A percentile compares a stretch with the other conserved stretches of the same genome.
Evolutionary conservation across 2,329 filamentous ascomycete species (phyloP).

Genomic region (Venturia effusa): DNA sequence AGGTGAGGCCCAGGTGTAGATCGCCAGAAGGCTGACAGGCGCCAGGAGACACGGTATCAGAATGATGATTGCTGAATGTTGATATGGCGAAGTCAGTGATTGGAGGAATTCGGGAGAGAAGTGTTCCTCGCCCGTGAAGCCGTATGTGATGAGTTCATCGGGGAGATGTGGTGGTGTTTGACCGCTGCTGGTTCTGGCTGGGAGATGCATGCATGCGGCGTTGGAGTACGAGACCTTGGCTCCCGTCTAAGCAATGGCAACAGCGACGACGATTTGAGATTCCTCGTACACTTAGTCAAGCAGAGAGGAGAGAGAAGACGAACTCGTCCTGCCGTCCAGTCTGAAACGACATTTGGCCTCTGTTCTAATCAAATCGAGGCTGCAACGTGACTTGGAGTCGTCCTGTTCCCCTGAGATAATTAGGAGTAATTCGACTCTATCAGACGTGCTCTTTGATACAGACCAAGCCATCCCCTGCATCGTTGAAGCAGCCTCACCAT

Average conservation of each 20-base stretch:
- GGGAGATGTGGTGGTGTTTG: neutral
- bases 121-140: neutral
- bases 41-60: neutral
- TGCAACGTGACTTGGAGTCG: neutral
- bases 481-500: neutral
- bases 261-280: neutral
- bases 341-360: neutral
- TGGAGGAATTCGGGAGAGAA: conserved; percentile 1
- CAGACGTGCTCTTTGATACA: neutral
- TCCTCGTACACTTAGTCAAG: neutral
- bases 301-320: neutral
- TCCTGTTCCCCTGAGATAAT: neutral
- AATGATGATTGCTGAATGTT: neutral
- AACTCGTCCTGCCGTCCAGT: neutral
- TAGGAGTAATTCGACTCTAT: neutral
- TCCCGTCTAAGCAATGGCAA: no score
- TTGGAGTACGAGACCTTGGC: no score
- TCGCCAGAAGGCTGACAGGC: neutral
- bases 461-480: neutral
- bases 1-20: neutral
- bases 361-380: neutral
- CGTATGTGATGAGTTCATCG: conserved; percentile 2
- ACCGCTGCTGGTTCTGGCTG: neutral
- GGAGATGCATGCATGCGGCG: neutral
- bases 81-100: neutral